Base-by-base conservation (phyloP, 306 rosid species). In the Corylus heterophylla region DNA sequence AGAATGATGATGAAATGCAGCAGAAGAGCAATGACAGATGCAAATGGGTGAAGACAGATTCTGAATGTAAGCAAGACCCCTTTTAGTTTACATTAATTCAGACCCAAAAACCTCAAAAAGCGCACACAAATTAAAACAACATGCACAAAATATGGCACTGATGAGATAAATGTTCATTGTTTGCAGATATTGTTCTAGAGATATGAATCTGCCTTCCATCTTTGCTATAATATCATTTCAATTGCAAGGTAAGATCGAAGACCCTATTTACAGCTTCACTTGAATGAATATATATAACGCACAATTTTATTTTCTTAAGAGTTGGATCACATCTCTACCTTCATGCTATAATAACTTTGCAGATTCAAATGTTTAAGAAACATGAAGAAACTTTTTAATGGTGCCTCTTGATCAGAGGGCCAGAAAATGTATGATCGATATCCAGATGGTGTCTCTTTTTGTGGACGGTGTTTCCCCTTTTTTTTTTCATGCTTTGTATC, bases 21-120 rank as follows among this genome's bases (percentile, higher is more conserved):
- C 83, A 80, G 82, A 91, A 83, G 78, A 62, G 47, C 12, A 86
- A 84, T 79, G 90, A 82, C 75, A 96, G 93, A 27, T 81, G 87
- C 76, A 96, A 91, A 91, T 96, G 99, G 99, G 98, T 89, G 84
- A 93, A 90, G 86, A 96, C 99, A 64, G 98, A 96, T 88, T 93
- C 99, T 62, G 99, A 96, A 85, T 96, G 99, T 96, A 85, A 90
- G 35, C 35, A 31, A 93, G 86, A 76, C 52, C 52, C 48, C 16
- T 9, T 47, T 42, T 54, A 56, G 31, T 25, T 2, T 25, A 7
- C 72, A 68, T 39, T 42, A 7, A 27, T 12, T 62, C 44, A 2
- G 18, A 62, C 35, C 9, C 22, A 62, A 62, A 62, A 39, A 7
- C 3, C 7, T 56, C 52, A 22, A 58, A 12, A 7, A 1, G 35